Evolutionary conservation across 1,284 basidiomycete species (phyloP), one percentile per base, ranked within the genome.

Genomic region (Microstroma glucosiphilum): DNA sequence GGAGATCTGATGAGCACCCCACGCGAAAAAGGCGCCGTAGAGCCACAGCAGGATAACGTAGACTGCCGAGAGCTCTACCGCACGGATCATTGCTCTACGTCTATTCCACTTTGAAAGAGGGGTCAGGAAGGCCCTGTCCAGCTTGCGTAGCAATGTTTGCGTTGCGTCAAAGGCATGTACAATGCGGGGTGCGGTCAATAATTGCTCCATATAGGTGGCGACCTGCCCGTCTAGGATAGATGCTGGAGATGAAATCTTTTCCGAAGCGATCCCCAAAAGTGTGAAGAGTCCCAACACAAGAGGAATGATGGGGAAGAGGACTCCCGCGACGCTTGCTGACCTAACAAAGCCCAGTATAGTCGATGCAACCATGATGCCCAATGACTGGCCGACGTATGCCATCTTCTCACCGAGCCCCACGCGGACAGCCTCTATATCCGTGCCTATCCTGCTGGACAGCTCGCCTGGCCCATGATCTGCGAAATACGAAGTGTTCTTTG

Each of bases 401-500:
- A 81, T 59, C 66, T 81, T 79, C 59, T 82, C 82, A 15, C 82
- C 82, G 2, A 80, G 69, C 15, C 78, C 81, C 1, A 74, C 74
- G 30, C 79, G 76, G 46, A 82, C 73, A 8, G 72, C 66, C 6
- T 75, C 72, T 58, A 82, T 75, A 59, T 82, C 82, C 57, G 80
- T 80, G 64, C 76, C 75, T 30, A 80, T 71, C 26, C 78, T 66
- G 12, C 79, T 78, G 9, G 79, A 78, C 41, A 82, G 76, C 64
- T 82, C 81, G 58, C 82, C 82, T 6, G 81, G 74, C 25, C 82
- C 82, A 51, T 81, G 76, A 3, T 71, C 64, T 60, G 82, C 81
- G 60, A 81, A 82, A 66, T 79, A 81, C 6, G 76, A 75, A 15
- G 79, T 78, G 61, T 82, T 81, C 61, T 82, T 81, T 2, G 76